These are phyloP conservation scores for Psilocybe subaeruginosa DNA, from an alignment of 768 basidiomycete species.

Conservation along the genomic window DNA sequence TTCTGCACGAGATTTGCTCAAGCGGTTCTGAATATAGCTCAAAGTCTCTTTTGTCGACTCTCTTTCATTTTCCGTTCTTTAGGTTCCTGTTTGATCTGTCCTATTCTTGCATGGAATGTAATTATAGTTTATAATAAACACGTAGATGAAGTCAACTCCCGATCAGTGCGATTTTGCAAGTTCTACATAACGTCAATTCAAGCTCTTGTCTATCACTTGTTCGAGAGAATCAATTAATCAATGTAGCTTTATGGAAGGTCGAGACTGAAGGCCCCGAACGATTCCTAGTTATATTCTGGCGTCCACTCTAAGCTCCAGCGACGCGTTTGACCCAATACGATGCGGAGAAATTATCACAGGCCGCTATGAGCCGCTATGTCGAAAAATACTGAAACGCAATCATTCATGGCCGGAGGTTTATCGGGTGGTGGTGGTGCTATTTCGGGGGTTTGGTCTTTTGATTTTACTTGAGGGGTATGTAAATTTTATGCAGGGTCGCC, in stretches of 20 bases:
- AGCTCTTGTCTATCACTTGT: background rate
- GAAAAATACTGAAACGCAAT: background rate
- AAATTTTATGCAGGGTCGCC: slow-evolving; percentile 1
- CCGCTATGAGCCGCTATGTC: background rate
- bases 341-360: background rate
- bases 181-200: background rate
- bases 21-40: slow-evolving; percentile 30
- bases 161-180: background rate
- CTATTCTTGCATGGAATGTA: slow-evolving; percentile 23
- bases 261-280: background rate
- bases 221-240: background rate
- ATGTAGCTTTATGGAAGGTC: background rate
- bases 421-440: slow-evolving; percentile 23
- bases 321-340: background rate
- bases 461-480: background rate
- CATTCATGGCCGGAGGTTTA: slow-evolving; percentile 14
- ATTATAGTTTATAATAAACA: slow-evolving; percentile 11
- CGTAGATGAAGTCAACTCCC: background rate
- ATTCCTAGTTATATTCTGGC: too few relatives aligned
- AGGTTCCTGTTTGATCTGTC: slow-evolving; percentile 4
- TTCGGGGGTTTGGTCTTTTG: slow-evolving; percentile 13
- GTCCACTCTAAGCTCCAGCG: background rate
- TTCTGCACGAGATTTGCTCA: slow-evolving; percentile 42
- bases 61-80: slow-evolving; percentile 2
- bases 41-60: slow-evolving; percentile 2